These are phyloP conservation scores for Kluyveromyces wickerhamii DNA, from an alignment of 805 yeast genomes.

Conservation along the genomic window DNA sequence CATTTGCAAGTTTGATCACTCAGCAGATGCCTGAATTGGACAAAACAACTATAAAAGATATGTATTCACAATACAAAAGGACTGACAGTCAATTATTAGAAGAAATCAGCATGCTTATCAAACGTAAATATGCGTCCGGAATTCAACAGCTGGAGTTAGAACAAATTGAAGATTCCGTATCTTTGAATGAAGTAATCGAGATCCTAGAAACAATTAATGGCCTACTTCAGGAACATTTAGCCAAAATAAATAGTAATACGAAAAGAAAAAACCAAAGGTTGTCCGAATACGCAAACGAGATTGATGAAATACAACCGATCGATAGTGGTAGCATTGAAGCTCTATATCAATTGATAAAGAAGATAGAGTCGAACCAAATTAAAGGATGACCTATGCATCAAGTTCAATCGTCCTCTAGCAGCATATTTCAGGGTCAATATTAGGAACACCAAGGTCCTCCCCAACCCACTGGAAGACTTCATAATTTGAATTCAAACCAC, in stretches of 20 bases:
- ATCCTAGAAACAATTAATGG: neutral
- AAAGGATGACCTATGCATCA: neutral
- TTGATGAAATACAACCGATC: neutral
- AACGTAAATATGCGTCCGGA: neutral
- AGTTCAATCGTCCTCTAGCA: too few species aligned
- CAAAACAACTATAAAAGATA: neutral
- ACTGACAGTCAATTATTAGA: neutral
- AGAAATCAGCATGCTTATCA: neutral
- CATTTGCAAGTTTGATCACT: neutral
- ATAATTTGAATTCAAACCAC: constrained; percentile 77
- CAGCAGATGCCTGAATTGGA: neutral
- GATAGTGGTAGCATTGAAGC: neutral
- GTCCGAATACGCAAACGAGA: neutral
- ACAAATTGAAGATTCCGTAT: constrained; percentile 3
- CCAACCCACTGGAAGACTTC: constrained; percentile 73
- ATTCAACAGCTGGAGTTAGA: neutral
- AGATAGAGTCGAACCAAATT: neutral
- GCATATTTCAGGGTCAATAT: constrained; percentile 21
- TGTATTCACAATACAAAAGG: constrained; percentile 1
- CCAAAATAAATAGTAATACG: neutral
- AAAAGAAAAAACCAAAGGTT: neutral
- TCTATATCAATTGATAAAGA: neutral
- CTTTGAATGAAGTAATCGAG: neutral
- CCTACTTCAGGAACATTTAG: neutral
- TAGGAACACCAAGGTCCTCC: constrained; percentile 19